Percentiles rank a stretch among this genome's conserved stretches.
These are phyloP conservation scores for Orbilia javanica DNA, from an alignment of 2,329 filamentous ascomycete species.

Conservation along the genomic window DNA sequence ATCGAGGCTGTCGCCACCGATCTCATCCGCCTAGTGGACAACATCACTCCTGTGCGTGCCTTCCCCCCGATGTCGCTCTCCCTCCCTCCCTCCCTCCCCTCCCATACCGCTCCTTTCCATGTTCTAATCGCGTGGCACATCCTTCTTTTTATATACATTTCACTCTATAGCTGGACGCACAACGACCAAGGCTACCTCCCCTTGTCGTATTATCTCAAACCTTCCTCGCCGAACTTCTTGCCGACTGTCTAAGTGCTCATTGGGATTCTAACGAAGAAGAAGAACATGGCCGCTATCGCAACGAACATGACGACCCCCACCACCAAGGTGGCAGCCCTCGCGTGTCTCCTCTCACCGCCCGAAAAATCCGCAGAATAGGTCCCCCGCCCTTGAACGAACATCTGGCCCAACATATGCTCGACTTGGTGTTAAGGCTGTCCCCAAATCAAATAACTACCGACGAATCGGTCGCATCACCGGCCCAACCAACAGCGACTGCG, in stretches of 20 bases:
- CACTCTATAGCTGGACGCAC: conserved; percentile 30
- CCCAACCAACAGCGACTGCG: conserved; percentile 22
- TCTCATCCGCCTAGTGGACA: conserved; percentile 61
- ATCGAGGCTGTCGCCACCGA: conserved; percentile 61
- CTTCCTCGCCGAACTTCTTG: conserved; percentile 74
- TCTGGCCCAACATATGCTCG: conserved; percentile 61
- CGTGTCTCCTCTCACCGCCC: conserved; percentile 51
- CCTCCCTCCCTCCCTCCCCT: neutral
- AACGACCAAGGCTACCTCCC: conserved; percentile 36
- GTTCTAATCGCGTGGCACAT: conserved; percentile 29
- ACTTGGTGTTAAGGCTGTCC: conserved; percentile 60
- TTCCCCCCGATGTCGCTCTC: neutral
- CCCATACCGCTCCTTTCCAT: neutral
- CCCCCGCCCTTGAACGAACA: conserved; percentile 62
- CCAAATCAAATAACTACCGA: conserved; percentile 53
- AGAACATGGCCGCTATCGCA: conserved; percentile 71
- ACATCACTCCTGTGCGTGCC: conserved; percentile 61
- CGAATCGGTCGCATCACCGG: conserved; percentile 44
- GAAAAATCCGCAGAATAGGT: conserved; percentile 58
- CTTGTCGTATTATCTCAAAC: conserved; percentile 74
- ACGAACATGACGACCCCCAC: conserved; percentile 66
- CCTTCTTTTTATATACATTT: neutral
- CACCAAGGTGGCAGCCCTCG: conserved; percentile 24
- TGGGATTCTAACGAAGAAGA: conserved; percentile 73
- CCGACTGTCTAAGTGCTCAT: conserved; percentile 75